These are phyloP conservation scores for Tetramitus jugosus DNA, from an alignment of 208 protist species.

Conservation along the genomic window DNA sequence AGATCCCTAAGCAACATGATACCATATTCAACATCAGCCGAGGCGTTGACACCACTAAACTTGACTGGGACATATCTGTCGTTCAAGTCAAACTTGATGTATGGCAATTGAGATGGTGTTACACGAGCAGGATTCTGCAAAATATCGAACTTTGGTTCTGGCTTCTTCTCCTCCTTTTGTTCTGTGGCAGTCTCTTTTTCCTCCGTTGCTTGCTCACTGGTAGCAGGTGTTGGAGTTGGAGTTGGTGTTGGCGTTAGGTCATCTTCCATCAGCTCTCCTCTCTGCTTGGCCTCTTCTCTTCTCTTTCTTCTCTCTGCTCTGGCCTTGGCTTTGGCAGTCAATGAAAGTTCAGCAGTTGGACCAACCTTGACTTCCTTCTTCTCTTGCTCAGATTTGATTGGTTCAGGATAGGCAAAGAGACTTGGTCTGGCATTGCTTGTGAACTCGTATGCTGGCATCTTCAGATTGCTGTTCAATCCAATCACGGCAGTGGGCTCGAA, in stretches of 20 bases:
- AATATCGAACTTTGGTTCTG: slow-evolving; percentile 46
- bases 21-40: background rate
- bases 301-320: slow-evolving; percentile 39
- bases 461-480: slow-evolving; percentile 89
- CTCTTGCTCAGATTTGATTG: slow-evolving; percentile 28
- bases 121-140: slow-evolving; percentile 62
- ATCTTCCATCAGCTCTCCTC: slow-evolving; percentile 6
- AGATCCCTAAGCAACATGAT: background rate
- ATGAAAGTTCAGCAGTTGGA: slow-evolving; percentile 45
- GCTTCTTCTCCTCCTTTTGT: slow-evolving; percentile 34
- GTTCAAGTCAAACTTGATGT: slow-evolving; percentile 43
- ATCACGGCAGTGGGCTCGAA: slow-evolving; percentile 94
- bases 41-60: background rate
- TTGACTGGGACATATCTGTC: slow-evolving; percentile 41
- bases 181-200: slow-evolving; percentile 33
- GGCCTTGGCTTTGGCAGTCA: slow-evolving; percentile 41
- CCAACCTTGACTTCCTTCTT: slow-evolving; percentile 41
- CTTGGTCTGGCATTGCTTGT: slow-evolving; percentile 77
- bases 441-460: slow-evolving; percentile 84
- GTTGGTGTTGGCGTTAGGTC: background rate
- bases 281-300: slow-evolving; percentile 34
- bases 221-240: background rate
- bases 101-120: slow-evolving; percentile 44
- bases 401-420: slow-evolving; percentile 78
- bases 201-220: background rate